Evolutionary conservation across 225 moss, liverwort and hornwort genomes (phyloP).

Genomic region (Bryum argenteum): DNA sequence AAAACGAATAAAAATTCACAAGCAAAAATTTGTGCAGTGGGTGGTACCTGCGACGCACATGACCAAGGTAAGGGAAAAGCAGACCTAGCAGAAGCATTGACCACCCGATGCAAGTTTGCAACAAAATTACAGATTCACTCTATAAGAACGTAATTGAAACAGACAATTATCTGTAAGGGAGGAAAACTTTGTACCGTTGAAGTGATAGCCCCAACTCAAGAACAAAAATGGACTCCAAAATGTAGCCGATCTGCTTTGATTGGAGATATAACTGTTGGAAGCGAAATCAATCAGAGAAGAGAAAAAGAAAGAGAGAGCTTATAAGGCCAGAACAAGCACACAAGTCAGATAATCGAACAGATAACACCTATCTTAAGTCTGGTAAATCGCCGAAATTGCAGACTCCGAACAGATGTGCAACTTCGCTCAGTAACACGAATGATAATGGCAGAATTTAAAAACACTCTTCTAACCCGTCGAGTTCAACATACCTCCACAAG

Average conservation of each 20-base stretch:
- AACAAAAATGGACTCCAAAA: slow-evolving; percentile 86
- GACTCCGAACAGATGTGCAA: slow-evolving; percentile 10
- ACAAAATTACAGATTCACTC: slow-evolving; percentile 13
- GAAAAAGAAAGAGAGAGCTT: slow-evolving; percentile 2
- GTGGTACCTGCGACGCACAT: slow-evolving; percentile 66
- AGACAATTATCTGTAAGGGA: not conserved
- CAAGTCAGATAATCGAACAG: slow-evolving; percentile 7
- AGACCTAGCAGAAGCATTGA: slow-evolving; percentile 7
- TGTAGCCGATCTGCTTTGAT: slow-evolving; percentile 74
- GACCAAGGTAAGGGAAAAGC: slow-evolving; percentile 18
- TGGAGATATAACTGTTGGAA: slow-evolving; percentile 73
- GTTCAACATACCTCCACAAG: slow-evolving; percentile 70
- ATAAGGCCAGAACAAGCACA: slow-evolving; percentile 2
- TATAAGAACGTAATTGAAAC: not conserved
- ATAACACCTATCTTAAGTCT: not conserved
- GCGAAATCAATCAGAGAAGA: slow-evolving; percentile 6
- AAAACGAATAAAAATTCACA: slow-evolving; percentile 70
- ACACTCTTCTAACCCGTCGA: not conserved
- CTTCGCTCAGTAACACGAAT: slow-evolving; percentile 1
- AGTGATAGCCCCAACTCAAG: slow-evolving; percentile 88
- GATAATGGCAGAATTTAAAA: not conserved
- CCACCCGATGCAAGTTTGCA: not conserved
- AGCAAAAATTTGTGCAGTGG: slow-evolving; percentile 88
- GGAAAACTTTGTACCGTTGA: slow-evolving; percentile 60
- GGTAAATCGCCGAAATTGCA: slow-evolving; percentile 7